phyloP scores from a whole-genome alignment of 495 filamentous ascomycete species.

The Neurospora pannonica region DNA sequence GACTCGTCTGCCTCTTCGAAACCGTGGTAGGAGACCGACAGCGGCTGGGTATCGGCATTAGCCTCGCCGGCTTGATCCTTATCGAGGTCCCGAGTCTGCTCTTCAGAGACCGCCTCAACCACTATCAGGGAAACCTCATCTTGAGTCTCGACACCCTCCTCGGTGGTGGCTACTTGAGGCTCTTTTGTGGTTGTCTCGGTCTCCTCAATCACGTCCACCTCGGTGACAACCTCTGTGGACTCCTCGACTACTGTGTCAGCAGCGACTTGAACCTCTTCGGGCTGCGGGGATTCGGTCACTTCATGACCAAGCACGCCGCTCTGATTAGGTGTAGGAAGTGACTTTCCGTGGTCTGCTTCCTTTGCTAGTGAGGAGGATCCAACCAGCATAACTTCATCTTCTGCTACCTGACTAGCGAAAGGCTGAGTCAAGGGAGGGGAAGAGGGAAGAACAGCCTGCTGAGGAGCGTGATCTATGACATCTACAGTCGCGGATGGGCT shows the following conservation, averaged over 20 bases:
- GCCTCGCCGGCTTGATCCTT: background rate
- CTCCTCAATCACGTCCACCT: background rate
- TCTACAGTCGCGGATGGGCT: background rate
- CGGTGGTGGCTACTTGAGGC: background rate
- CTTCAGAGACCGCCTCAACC: background rate
- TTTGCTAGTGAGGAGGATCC: background rate
- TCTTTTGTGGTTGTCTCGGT: background rate
- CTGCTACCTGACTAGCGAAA: background rate
- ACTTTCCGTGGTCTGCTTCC: background rate
- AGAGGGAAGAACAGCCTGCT: background rate
- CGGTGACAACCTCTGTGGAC: background rate
- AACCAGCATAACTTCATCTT: background rate
- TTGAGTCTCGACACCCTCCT: background rate
- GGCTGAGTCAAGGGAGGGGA: background rate
- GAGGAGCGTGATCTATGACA: background rate
- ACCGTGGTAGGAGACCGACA: background rate
- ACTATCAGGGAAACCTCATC: conserved; percentile 2
- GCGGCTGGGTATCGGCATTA: background rate
- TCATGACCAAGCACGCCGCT: background rate
- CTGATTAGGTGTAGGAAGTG: background rate
- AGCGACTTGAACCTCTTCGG: background rate
- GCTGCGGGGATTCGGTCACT: background rate
- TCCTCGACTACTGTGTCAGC: background rate
- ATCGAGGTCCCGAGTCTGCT: background rate
- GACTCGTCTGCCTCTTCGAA: conserved; percentile 3